Evolutionary conservation across 2,329 filamentous ascomycete genomes (phyloP), one percentile per base, ranked within the genome.

Genomic region (Pseudogymnoascus sp.): DNA sequence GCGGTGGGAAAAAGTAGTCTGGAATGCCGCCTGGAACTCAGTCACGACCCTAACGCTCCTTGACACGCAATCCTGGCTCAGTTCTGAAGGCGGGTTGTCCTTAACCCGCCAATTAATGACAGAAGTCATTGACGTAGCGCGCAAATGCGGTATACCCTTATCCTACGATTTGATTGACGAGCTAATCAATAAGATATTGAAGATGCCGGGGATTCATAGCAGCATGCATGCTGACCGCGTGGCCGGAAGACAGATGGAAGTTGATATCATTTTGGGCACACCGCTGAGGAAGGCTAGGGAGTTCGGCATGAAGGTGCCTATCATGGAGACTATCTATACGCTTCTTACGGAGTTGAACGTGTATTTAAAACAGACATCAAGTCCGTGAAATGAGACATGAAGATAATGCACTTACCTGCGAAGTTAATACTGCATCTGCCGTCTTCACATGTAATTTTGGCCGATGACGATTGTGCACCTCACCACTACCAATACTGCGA

Each of bases 211-310:
- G 0, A 76, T 77, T 31, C 69, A 74, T 12, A 78, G 76, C 59
- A 81, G 79, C 65, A 88, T 88, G 85, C 77, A 82, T 49, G 73
- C 80, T 14, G 85, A 88, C 70, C 84, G 79, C 72, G 80, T 83
- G 67, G 76, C 78, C 16, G 82, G 82, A 0, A 79, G 79, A 66
- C 77, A 76, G 7, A 82, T 88, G 82, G 85, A 88, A 69, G 74
- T 87, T 61, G 85, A 88, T 60, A 81, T 85, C 4, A 86, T 88
- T 60, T 69, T 88, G 11, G 84, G 85, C 0, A 85, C 86, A 68
- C 82, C 84, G 2, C 79, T 86, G 5, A 73, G 77, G 61, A 80
- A 84, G 63, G 85, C 81, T 0, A 76, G 77, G 63, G 79, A 81
- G 67, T 75, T 82, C 37, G 83, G 82, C 0, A 74, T 84, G 7